Percentiles rank a stretch among this genome's conserved stretches.
Evolutionary conservation across 306 rosid genomes (phyloP).

Genomic region (Ziziphus jujuba): DNA sequence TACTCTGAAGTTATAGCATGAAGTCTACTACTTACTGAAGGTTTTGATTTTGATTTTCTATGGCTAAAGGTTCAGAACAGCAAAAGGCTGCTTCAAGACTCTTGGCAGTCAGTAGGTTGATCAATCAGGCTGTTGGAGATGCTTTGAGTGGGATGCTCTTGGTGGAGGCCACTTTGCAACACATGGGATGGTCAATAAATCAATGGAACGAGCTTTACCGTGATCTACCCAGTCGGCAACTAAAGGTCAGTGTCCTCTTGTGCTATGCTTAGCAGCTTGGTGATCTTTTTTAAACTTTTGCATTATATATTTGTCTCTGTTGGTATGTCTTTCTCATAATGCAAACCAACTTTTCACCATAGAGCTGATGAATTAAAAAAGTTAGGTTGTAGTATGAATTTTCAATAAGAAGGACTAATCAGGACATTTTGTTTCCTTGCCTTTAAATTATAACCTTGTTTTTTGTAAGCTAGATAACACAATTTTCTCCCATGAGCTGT

Average conservation of each 20-base stretch:
- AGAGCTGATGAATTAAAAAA: neutral
- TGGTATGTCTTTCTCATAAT: neutral
- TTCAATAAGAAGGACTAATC: neutral
- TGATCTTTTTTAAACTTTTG: neutral
- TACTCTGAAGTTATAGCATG: slow-evolving; percentile 19
- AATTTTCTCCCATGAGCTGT: neutral
- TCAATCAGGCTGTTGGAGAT: slow-evolving; percentile 96
- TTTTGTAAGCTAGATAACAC: neutral
- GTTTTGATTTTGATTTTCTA: slow-evolving; percentile 17
- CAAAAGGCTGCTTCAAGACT: slow-evolving; percentile 77
- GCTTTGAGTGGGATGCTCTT: slow-evolving; percentile 86
- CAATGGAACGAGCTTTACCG: slow-evolving; percentile 81
- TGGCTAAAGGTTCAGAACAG: slow-evolving; percentile 55
- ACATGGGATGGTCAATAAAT: slow-evolving; percentile 74
- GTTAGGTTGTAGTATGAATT: neutral
- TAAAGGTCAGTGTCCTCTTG: slow-evolving; percentile 56
- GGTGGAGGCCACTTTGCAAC: slow-evolving; percentile 81
- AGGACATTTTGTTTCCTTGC: neutral
- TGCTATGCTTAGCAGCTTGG: slow-evolving; percentile 7
- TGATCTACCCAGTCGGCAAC: slow-evolving; percentile 93
- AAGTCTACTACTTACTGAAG: slow-evolving; percentile 12
- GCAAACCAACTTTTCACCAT: neutral
- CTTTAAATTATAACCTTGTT: neutral
- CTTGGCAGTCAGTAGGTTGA: slow-evolving; percentile 67
- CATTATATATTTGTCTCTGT: neutral